These are phyloP conservation scores for Boeremia lycopersici DNA, from an alignment of 2,329 filamentous ascomycete genomes.

Conservation along the genomic window DNA sequence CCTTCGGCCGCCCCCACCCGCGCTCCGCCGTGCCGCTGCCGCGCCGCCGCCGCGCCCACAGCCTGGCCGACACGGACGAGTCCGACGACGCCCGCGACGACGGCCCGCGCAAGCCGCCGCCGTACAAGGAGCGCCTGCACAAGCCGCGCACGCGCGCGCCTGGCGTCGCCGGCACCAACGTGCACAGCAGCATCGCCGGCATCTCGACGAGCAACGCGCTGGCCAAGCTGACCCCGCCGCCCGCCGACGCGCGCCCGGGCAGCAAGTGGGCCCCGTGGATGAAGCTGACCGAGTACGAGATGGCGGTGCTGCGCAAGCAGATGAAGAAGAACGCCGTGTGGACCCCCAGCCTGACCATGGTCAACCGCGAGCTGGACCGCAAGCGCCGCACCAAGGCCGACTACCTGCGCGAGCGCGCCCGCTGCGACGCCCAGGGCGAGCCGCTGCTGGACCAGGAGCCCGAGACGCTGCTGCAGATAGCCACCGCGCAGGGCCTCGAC, in stretches of 20 bases:
- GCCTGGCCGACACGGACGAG: conserved; percentile 22
- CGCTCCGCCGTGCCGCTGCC: conserved; percentile 18
- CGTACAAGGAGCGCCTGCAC: conserved; percentile 43
- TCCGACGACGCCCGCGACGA: conserved; percentile 24
- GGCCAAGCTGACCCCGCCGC: conserved; percentile 64
- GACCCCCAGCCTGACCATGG: conserved; percentile 86
- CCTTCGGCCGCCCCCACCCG: conserved; percentile 30
- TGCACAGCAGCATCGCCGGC: conserved; percentile 59
- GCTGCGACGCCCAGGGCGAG: conserved; percentile 65
- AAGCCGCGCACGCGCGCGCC: conserved; percentile 52
- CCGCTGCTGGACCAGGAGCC: conserved; percentile 65
- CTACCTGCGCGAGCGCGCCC: conserved; percentile 63
- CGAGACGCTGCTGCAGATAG: conserved; percentile 32
- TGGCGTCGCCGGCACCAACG: conserved; percentile 58
- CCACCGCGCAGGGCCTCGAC: conserved; percentile 26
- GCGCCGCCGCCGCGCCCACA: conserved; percentile 20
- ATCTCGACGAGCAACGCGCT: conserved; percentile 68
- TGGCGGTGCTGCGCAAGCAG: conserved; percentile 75
- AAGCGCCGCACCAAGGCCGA: conserved; percentile 63
- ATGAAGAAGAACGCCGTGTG: conserved; percentile 94
- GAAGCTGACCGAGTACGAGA: conserved; percentile 69
- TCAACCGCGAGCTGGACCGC: conserved; percentile 74
- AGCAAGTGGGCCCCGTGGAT: conserved; percentile 68
- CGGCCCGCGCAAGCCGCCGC: conserved; percentile 34
- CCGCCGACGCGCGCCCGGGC: conserved; percentile 63